A percentile compares a stretch with the other conserved stretches of the same genome.
These are phyloP conservation scores for Rhodofomes roseus DNA, from an alignment of 1,284 basidiomycete genomes.

Conservation along the genomic window DNA sequence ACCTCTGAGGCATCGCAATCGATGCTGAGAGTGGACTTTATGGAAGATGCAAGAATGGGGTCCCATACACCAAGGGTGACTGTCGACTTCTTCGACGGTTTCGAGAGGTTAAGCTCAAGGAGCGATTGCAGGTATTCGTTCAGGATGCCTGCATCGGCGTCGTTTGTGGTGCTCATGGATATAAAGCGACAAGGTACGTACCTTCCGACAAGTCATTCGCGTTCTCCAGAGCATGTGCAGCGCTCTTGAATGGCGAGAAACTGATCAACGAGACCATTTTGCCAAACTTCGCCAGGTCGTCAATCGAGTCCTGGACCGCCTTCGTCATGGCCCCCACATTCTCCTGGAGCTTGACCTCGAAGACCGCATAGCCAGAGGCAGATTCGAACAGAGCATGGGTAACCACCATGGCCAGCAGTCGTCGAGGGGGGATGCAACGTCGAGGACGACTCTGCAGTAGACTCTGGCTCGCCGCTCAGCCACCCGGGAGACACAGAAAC, in stretches of 20 bases:
- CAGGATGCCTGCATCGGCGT: slow-evolving; percentile 59
- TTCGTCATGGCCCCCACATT: slow-evolving; percentile 85
- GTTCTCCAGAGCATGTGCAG: slow-evolving; percentile 95
- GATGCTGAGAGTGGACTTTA: slow-evolving; percentile 77
- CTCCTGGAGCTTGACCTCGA: slow-evolving; percentile 87
- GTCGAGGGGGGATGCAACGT: background rate
- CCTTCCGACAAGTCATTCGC: slow-evolving; percentile 97
- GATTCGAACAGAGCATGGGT: slow-evolving; percentile 95
- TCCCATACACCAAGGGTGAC: slow-evolving; percentile 87
- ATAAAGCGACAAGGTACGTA: slow-evolving; percentile 25
- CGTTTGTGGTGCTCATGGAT: background rate
- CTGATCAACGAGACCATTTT: slow-evolving; percentile 93
- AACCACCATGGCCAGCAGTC: slow-evolving; percentile 45
- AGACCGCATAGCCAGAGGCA: slow-evolving; percentile 93
- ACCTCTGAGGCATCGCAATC: slow-evolving; percentile 88
- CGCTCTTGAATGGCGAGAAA: slow-evolving; percentile 94
- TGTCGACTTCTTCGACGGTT: slow-evolving; percentile 77
- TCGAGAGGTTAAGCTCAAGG: slow-evolving; percentile 86
- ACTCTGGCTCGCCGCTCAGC: background rate
- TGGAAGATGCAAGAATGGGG: slow-evolving; percentile 72
- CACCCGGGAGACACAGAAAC: background rate
- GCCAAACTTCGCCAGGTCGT: slow-evolving; percentile 86
- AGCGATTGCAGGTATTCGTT: slow-evolving; percentile 87
- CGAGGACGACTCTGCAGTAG: background rate
- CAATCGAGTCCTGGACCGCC: slow-evolving; percentile 83